Conservation (phyloP, 1,284 basidiomycete genomes). For the Tilletia setariae region DNA sequence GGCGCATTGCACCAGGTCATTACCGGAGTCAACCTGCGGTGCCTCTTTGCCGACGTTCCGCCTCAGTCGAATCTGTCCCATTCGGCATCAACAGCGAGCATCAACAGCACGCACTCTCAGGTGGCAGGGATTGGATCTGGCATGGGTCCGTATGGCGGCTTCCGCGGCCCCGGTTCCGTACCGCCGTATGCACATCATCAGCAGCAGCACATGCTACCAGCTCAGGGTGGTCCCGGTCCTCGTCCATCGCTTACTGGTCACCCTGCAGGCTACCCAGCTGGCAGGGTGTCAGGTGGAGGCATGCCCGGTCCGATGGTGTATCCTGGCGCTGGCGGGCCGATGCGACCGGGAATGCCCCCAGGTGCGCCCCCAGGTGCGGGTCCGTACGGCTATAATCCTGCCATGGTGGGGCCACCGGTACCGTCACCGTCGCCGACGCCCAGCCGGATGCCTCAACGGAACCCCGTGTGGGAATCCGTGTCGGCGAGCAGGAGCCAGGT, state of each 20-base stretch:
- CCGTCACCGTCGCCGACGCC: conserved; percentile 17
- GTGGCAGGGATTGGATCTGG: neutral
- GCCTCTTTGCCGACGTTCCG: conserved; percentile 89
- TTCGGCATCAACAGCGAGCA: neutral
- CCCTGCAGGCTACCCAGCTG: neutral
- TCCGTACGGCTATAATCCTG: conserved; percentile 34
- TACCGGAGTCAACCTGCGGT: conserved; percentile 63
- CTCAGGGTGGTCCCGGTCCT: neutral
- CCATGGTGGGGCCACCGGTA: conserved; percentile 26
- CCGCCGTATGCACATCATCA: neutral
- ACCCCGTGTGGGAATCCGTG: conserved; percentile 48
- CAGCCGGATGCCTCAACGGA: conserved; percentile 26
- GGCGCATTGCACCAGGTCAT: conserved; percentile 92
- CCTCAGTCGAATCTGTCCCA: conserved; percentile 58
- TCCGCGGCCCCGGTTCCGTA: neutral
- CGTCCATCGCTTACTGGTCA: neutral
- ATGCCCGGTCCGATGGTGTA: conserved; percentile 4
- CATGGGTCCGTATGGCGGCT: conserved; percentile 3
- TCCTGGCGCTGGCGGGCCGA: neutral
- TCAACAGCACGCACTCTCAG: neutral
- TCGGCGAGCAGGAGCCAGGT: conserved; percentile 48
- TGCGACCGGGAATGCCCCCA: conserved; percentile 24
- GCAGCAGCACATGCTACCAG: neutral
- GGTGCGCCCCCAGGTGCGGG: conserved; percentile 25
- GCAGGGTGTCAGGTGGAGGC: neutral